These are phyloP conservation scores for Epichloe elymi DNA, from an alignment of 2,329 filamentous ascomycete genomes.

Conservation along the genomic window DNA sequence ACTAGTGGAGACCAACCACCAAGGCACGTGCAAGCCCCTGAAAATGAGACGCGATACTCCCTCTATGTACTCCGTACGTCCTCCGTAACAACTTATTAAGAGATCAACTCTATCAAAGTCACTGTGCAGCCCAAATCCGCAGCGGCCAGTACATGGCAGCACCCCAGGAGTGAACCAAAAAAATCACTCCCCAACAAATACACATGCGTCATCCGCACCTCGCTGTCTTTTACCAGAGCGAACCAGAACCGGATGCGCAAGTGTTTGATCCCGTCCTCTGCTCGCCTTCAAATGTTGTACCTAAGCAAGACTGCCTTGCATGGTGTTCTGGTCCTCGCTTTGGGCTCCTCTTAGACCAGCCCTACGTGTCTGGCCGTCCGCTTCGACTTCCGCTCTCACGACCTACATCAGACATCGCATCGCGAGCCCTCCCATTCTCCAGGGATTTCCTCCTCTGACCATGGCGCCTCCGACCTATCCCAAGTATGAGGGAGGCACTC, in stretches of 20 bases:
- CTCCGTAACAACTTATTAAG: too few species aligned
- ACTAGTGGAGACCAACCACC: too few species aligned
- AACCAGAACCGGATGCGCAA: not conserved
- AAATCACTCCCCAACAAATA: not conserved
- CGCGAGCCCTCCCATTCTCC: constrained; percentile 3
- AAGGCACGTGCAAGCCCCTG: too few species aligned
- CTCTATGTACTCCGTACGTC: too few species aligned
- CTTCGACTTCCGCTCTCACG: constrained; percentile 9
- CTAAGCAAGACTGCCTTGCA: constrained; percentile 4
- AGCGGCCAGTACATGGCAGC: not conserved
- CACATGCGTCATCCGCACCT: not conserved
- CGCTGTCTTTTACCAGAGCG: not conserved
- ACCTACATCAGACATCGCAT: constrained; percentile 5
- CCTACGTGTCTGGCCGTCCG: constrained; percentile 2
- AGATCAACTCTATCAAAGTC: not conserved
- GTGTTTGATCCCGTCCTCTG: not conserved
- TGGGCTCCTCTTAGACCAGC: constrained; percentile 6
- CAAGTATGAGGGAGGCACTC: constrained; percentile 34
- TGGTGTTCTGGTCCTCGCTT: constrained; percentile 6
- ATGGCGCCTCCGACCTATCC: constrained; percentile 7
- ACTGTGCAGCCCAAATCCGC: not conserved
- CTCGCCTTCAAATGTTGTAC: constrained; percentile 3
- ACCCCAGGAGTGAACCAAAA: not conserved
- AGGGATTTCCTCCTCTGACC: constrained; percentile 2
- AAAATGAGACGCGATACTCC: not conserved